phyloP scores from a whole-genome alignment of 495 filamentous ascomycete species.

The Saxispiralis lemnorum region DNA sequence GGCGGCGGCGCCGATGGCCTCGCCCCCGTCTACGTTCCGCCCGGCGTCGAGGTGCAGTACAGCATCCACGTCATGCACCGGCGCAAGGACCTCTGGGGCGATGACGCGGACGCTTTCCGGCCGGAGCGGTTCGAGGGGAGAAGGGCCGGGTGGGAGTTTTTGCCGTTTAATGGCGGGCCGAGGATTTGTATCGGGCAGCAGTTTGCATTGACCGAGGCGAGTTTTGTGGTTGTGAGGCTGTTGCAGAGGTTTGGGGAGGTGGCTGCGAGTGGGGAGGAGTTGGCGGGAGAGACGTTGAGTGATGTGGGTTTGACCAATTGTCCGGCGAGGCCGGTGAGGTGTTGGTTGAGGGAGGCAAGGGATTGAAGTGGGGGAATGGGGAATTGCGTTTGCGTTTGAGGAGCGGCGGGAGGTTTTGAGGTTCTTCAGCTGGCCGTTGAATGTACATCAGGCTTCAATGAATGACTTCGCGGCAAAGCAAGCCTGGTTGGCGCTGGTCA shows the following conservation, averaged over 20 bases:
- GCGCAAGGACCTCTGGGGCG: constrained; percentile 22
- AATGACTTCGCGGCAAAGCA: too few species aligned
- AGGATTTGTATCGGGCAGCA: constrained; percentile 27
- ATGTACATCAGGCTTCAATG: too few species aligned
- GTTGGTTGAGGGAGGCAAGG: constrained; percentile 3
- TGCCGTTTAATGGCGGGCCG: constrained; percentile 25
- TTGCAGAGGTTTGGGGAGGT: constrained; percentile 19
- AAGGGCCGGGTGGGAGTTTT: constrained; percentile 20
- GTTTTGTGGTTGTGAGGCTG: constrained; percentile 18
- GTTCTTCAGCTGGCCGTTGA: too few species aligned
- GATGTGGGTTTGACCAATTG: constrained; percentile 13
- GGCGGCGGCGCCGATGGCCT: constrained; percentile 35
- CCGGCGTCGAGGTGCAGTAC: constrained; percentile 27
- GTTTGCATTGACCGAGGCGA: constrained; percentile 25
- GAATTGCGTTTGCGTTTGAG: too few species aligned
- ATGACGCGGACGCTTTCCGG: constrained; percentile 19
- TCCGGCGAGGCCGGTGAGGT: constrained; percentile 4
- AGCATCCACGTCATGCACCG: constrained; percentile 28
- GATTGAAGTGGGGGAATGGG: neutral
- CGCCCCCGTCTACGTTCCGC: constrained; percentile 29
- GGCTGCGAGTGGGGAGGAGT: constrained; percentile 2
- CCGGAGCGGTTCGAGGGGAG: constrained; percentile 32
- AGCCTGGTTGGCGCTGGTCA: too few species aligned
- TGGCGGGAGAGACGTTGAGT: constrained; percentile 3
- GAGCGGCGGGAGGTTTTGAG: too few species aligned